phyloP scores from a whole-genome alignment of 176 grass and related monocot genomes.

The Oryza longistaminata region DNA sequence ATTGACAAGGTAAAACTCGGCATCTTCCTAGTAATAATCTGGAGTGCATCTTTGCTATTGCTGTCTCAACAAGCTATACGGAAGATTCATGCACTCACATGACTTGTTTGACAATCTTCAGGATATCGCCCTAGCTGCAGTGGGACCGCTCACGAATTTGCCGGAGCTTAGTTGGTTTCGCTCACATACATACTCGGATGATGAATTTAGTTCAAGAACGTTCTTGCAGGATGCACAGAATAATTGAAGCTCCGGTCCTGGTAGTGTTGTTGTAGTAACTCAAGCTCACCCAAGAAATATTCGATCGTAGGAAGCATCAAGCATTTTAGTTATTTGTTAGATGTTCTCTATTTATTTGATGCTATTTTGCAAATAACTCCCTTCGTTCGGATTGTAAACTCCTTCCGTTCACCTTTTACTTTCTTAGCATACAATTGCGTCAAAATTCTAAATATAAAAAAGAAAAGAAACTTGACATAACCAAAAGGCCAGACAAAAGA shows the following conservation, averaged over 20 bases:
- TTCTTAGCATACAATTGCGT: no score
- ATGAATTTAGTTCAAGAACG: slow-evolving; percentile 17
- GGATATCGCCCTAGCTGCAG: slow-evolving; percentile 81
- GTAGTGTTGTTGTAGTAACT: slow-evolving; percentile 56
- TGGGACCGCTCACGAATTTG: slow-evolving; percentile 62
- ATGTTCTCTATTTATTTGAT: slow-evolving; percentile 13
- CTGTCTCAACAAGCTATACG: not conserved
- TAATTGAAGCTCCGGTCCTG: slow-evolving; percentile 17
- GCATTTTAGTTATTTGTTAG: not conserved
- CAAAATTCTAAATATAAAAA: no score
- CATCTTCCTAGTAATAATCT: not conserved
- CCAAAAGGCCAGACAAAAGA: not conserved
- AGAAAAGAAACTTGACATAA: no score
- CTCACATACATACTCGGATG: slow-evolving; percentile 45
- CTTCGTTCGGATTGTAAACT: not conserved
- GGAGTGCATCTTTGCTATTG: not conserved
- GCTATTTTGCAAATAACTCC: slow-evolving; percentile 3
- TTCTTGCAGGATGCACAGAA: slow-evolving; percentile 23
- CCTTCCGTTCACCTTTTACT: not conserved
- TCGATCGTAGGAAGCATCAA: slow-evolving; percentile 28
- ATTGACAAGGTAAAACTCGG: slow-evolving; percentile 64
- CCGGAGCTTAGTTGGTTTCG: slow-evolving; percentile 89
- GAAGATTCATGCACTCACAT: slow-evolving; percentile 2
- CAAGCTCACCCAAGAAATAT: not conserved
- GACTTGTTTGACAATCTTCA: slow-evolving; percentile 42